Base-by-base conservation (phyloP, 2,329 filamentous ascomycete genomes). In the Sporothrix pallida region DNA sequence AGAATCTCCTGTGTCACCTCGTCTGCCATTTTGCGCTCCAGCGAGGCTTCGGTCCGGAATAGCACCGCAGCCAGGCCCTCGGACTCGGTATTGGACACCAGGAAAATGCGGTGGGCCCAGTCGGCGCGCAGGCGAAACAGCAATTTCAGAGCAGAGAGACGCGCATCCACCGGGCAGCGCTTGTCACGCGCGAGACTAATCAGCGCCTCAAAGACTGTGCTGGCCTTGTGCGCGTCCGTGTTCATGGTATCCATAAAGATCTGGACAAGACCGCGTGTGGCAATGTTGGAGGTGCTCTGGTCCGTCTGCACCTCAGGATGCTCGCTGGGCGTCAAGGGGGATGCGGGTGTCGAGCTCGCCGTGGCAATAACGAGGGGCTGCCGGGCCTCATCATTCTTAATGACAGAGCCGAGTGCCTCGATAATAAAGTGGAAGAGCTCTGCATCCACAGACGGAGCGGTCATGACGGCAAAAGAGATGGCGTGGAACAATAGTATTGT, bases 41-140 rank as follows among this genome's bases (percentile, higher is more conserved):
- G 77, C 1, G 87, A 86, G 17, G 84, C 83, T 74, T 88, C 86
- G 0, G 87, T 90, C 52, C 94, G 90, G 77, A 90, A 91, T 10
- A 97, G 83, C 7, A 91, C 87, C 17, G 89, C 87, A 42, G 94
- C 93, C 31, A 97, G 84, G 71, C 89, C 89, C 76, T 91, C 89
- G 42, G 90, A 92, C 79, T 97, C 93, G 1, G 91, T 89, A 44
- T 89, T 87, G 48, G 88, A 83, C 8, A 90, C 90, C 71, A 97
- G 84, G 74, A 92, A 93, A 3, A 98, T 87, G 62, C 91, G 88
- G 76, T 95, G 89, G 10, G 92, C 89, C 80, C 92, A 93, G 81
- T 97, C 94, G 26, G 94, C 93, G 74, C 95, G 89, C 44, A 98
- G 84, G 60, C 95, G 90, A 80, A 97, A 95, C 1, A 98, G 84